These are phyloP conservation scores for Tulasnella sp. DNA, from an alignment of 768 basidiomycete species.

Conservation along the genomic window DNA sequence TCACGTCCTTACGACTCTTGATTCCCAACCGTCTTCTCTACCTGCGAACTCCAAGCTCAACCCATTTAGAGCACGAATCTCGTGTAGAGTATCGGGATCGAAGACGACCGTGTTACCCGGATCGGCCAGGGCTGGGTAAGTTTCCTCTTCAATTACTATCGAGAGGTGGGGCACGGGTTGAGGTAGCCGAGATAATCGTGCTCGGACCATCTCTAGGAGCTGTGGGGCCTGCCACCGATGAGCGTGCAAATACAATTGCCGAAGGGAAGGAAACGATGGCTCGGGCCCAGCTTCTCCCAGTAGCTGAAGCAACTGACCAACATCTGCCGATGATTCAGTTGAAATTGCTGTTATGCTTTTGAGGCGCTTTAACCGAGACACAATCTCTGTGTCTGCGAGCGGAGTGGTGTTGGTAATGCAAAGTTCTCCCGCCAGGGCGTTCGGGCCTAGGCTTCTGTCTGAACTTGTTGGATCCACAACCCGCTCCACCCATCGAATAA, in stretches of 20 bases:
- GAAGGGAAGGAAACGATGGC: not conserved
- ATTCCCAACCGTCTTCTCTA: too few relatives aligned
- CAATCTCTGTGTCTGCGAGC: not conserved
- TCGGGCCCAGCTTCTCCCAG: not conserved
- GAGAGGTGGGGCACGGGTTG: not conserved
- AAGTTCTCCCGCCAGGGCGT: not conserved
- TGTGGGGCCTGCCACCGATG: not conserved
- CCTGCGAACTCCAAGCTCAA: too few relatives aligned
- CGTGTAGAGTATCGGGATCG: not conserved
- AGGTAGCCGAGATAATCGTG: not conserved
- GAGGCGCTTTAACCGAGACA: not conserved
- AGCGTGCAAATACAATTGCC: not conserved
- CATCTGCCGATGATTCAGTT: not conserved
- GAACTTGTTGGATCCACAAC: not conserved
- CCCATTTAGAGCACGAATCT: not conserved
- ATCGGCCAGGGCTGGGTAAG: not conserved
- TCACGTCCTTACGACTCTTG: too few relatives aligned
- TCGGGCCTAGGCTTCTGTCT: not conserved
- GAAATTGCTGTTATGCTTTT: not conserved
- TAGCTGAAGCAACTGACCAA: not conserved
- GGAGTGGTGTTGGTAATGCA: not conserved
- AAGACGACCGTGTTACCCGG: not conserved
- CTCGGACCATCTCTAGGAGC: not conserved
- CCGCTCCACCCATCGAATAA: not conserved
- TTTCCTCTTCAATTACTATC: not conserved